Percentiles rank a stretch among this genome's conserved stretches.
phyloP scores from a whole-genome alignment of 805 yeast species.

The Candida tibetensis region DNA sequence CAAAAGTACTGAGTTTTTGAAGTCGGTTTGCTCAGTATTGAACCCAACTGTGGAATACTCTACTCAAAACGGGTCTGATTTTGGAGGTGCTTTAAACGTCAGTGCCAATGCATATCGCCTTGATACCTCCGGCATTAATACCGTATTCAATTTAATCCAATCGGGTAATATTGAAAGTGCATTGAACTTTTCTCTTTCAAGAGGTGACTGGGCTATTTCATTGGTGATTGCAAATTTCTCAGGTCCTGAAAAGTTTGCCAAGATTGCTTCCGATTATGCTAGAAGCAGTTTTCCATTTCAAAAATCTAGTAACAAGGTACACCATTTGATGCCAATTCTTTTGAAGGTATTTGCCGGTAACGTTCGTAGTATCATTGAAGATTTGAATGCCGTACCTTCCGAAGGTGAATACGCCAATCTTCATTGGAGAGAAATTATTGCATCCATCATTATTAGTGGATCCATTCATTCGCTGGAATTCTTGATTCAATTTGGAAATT shows the following conservation, averaged over 20 bases:
- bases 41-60: conserved; percentile 43
- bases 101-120: conserved; percentile 42
- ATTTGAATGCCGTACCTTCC: conserved; percentile 38
- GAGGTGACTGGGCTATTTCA: conserved; percentile 76
- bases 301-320: conserved; percentile 38
- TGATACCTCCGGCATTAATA: conserved; percentile 35
- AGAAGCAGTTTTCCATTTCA: conserved; percentile 43
- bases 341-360: conserved; percentile 67
- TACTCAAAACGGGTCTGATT: conserved; percentile 26
- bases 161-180: conserved; percentile 70
- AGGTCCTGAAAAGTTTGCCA: conserved; percentile 59
- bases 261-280: conserved; percentile 57
- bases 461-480: conserved; percentile 33
- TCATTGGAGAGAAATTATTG: conserved; percentile 51
- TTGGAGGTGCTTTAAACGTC: conserved; percentile 19
- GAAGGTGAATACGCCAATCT: conserved; percentile 48
- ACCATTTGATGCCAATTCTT: conserved; percentile 50
- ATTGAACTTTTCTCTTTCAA: conserved; percentile 54
- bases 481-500: conserved; percentile 50
- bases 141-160: conserved; percentile 42
- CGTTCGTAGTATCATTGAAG: conserved; percentile 50
- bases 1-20: conserved; percentile 25
- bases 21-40: conserved; percentile 33
- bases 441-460: conserved; percentile 36
- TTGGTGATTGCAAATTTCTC: conserved; percentile 64